These are phyloP conservation scores for Zygosaccharomyces rouxii DNA, from an alignment of 805 yeast genomes.

Conservation along the genomic window DNA sequence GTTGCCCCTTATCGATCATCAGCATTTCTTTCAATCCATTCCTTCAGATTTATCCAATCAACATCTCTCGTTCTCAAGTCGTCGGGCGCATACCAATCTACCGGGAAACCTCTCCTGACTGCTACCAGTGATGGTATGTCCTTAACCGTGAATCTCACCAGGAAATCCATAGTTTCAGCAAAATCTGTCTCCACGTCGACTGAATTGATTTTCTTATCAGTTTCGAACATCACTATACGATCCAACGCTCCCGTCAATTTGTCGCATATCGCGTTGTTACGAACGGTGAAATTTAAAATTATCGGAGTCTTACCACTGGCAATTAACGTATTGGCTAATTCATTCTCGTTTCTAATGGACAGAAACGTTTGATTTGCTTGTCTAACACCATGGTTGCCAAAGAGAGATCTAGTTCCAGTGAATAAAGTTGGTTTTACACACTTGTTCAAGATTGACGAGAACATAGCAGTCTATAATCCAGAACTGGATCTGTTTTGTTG, in stretches of 20 bases:
- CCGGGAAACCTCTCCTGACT: slow-evolving; percentile 59
- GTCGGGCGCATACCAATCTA: slow-evolving; percentile 37
- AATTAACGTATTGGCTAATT: slow-evolving; percentile 51
- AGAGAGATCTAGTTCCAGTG: background rate
- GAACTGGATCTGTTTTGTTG: no score
- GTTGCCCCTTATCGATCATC: background rate
- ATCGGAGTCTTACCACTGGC: slow-evolving; percentile 52
- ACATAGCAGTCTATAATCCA: no score
- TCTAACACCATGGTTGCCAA: background rate
- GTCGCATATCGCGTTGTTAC: slow-evolving; percentile 61
- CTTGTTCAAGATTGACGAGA: no score
- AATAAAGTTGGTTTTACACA: background rate
- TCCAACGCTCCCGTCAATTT: slow-evolving; percentile 60
- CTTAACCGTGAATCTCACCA: slow-evolving; percentile 51
- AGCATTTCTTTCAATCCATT: slow-evolving; percentile 43
- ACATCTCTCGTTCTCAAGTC: slow-evolving; percentile 32
- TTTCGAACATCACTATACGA: slow-evolving; percentile 44
- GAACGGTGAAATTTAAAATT: slow-evolving; percentile 63
- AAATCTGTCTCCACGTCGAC: slow-evolving; percentile 73
- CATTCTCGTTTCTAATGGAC: slow-evolving; percentile 54
- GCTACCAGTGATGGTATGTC: slow-evolving; percentile 65
- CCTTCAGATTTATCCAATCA: slow-evolving; percentile 42
- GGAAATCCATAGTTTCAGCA: slow-evolving; percentile 54
- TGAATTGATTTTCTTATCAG: slow-evolving; percentile 50
- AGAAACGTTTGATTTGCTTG: slow-evolving; percentile 32